These are phyloP conservation scores for Fusarium tuaranense DNA, from an alignment of 2,329 filamentous ascomycete species.

Conservation along the genomic window DNA sequence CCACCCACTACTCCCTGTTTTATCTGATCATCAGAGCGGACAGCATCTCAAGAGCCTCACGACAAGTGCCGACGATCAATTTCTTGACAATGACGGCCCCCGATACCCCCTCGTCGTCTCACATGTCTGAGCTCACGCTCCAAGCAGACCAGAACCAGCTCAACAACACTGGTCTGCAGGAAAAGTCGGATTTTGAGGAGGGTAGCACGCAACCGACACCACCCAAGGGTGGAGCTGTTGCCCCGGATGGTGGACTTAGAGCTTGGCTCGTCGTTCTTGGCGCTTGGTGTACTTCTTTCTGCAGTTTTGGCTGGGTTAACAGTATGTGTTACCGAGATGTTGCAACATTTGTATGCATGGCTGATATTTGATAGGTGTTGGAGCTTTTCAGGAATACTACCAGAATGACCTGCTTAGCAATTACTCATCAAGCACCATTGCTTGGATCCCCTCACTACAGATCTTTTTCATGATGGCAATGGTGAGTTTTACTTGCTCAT, in stretches of 20 bases:
- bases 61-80: neutral
- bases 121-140: constrained; percentile 22
- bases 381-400: constrained; percentile 71
- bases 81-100: constrained; percentile 7
- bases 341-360: neutral
- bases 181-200: constrained; percentile 29
- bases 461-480: constrained; percentile 65
- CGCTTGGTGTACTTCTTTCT: constrained; percentile 55
- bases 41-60: neutral
- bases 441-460: constrained; percentile 72
- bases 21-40: constrained; percentile 15
- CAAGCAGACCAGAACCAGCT: constrained; percentile 6
- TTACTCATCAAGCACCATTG: constrained; percentile 66
- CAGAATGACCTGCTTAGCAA: constrained; percentile 58
- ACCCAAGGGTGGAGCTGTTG: neutral
- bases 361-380: constrained; percentile 49
- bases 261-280: constrained; percentile 57
- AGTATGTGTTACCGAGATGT: constrained; percentile 49
- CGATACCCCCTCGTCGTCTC: constrained; percentile 13
- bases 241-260: constrained; percentile 25
- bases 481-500: constrained; percentile 41
- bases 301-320: constrained; percentile 58
- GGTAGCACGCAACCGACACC: constrained; percentile 1
- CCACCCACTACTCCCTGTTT: constrained; percentile 2
- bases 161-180: neutral